Base-by-base conservation (phyloP, 225 moss, liverwort and hornwort genomes). In the Thuidium tamariscinum region DNA sequence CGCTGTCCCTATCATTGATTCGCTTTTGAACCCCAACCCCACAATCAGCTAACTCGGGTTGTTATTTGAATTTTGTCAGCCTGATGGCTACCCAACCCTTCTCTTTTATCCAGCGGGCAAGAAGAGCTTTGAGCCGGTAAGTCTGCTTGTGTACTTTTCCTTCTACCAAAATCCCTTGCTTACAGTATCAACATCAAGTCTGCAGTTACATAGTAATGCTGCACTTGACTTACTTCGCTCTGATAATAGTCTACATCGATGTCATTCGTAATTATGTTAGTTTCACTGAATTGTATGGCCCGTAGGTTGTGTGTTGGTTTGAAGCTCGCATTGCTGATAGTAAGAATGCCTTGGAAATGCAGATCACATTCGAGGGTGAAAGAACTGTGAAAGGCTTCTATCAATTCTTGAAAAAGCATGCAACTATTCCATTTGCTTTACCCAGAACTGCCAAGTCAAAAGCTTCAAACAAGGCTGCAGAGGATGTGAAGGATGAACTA, bases 71-170 rank as follows among this genome's bases (percentile, higher is more conserved):
- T 84, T 81, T 65, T 84, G 74, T 83, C 95, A 97, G 96, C 86
- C 95, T 71, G 98, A 98, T 91, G 98, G 98, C 42, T 96, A 85
- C 67, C 98, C 98, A 62, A 98, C 98, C 65, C 87, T 96, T 61
- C 93, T 98, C 16, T 96, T 98, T 74, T 98, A 85, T 87, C 96
- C 98, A 78, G 98, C 96, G 39, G 95, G 98, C 84, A 97, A 94
- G 86, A 98, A 96, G 85, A 98, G 95, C 88, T 98, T 96, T 88
- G 98, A 97, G 83, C 98, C 98, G 81, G 97, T 97, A 91, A 65
- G 94, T 89, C 21, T 23, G 17, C 83, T 70, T 65, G 36, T 41
- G 73, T 61, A 86, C 60, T 64, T 78, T 60, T 48, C 75, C 34
- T 42, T 81, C 19, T 12, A 51, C 54, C 19, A 48, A 37, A 66